Evolutionary conservation across 2,329 filamentous ascomycete species (phyloP).

Genomic region (Aschersonia sp.): DNA sequence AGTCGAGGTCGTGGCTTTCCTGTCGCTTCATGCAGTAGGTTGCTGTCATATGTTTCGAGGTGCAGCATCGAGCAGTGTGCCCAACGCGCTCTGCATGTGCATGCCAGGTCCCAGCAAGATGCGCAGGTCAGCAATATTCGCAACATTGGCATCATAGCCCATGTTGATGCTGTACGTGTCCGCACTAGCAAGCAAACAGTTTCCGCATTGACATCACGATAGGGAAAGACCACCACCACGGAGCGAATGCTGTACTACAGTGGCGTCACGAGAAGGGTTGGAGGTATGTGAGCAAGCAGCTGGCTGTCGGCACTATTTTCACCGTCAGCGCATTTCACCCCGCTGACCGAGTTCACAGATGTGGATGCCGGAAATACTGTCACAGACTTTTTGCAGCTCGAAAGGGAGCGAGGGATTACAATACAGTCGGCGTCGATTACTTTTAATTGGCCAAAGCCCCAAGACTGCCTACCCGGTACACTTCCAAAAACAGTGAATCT

Average conservation of each 20-base stretch:
- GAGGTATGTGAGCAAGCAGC: slow-evolving; percentile 27
- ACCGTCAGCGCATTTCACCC: background rate
- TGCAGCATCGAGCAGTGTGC: background rate
- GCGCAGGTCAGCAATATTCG: slow-evolving; percentile 42
- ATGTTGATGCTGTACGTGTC: slow-evolving; percentile 69
- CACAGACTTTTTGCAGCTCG: slow-evolving; percentile 89
- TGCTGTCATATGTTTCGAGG: background rate
- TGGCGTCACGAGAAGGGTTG: slow-evolving; percentile 74
- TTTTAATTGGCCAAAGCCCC: slow-evolving; percentile 70
- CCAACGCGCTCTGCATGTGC: slow-evolving; percentile 1
- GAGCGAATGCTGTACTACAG: slow-evolving; percentile 99
- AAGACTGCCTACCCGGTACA: slow-evolving; percentile 22
- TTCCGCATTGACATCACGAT: slow-evolving; percentile 3
- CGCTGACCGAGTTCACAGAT: slow-evolving; percentile 30
- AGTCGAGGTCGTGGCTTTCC: no score
- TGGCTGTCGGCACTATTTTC: slow-evolving; percentile 9
- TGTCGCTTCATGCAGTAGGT: no score
- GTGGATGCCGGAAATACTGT: slow-evolving; percentile 95
- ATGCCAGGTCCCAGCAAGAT: slow-evolving; percentile 9
- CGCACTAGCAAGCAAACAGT: background rate
- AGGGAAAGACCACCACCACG: slow-evolving; percentile 94
- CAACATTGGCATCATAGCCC: slow-evolving; percentile 97
- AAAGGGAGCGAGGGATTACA: slow-evolving; percentile 84
- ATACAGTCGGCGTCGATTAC: slow-evolving; percentile 96
- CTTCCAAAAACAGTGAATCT: slow-evolving; percentile 63